These are phyloP conservation scores for Mucuna pruriens DNA, from an alignment of 306 rosid genomes.

Conservation along the genomic window DNA sequence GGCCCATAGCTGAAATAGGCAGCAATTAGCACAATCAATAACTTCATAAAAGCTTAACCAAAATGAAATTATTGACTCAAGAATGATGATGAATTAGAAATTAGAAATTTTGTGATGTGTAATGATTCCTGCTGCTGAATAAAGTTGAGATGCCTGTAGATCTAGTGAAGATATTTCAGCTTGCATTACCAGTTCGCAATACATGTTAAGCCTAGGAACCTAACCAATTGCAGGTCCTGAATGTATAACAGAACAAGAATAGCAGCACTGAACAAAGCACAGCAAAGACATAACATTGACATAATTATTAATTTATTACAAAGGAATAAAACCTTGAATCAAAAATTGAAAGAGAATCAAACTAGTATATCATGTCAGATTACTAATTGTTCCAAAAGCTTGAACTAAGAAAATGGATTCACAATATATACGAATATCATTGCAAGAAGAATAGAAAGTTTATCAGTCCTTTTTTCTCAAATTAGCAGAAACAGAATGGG, in stretches of 20 bases:
- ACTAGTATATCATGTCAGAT: constrained; percentile 22
- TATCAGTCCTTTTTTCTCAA: neutral
- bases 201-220: constrained; percentile 31
- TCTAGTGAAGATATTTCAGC: constrained; percentile 10
- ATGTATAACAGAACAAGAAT: constrained; percentile 26
- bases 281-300: constrained; percentile 22
- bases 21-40: constrained; percentile 40
- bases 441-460: constrained; percentile 8
- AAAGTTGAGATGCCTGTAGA: constrained; percentile 26
- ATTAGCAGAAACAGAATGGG: constrained; percentile 28
- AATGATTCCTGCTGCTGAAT: constrained; percentile 21
- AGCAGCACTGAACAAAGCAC: neutral
- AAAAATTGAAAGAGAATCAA: constrained; percentile 16
- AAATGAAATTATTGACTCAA: constrained; percentile 28
- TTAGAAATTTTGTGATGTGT: constrained; percentile 12
- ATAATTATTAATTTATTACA: constrained; percentile 7
- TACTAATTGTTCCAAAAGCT: neutral
- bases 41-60: constrained; percentile 35
- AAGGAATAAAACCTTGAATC: constrained; percentile 7
- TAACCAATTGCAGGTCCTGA: constrained; percentile 29
- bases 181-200: constrained; percentile 19
- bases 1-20: constrained; percentile 92
- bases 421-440: neutral
- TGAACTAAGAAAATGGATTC: constrained; percentile 25
- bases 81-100: constrained; percentile 17